Evolutionary conservation across 1,284 basidiomycete species (phyloP).

Genomic region (Ustilago loliicola): DNA sequence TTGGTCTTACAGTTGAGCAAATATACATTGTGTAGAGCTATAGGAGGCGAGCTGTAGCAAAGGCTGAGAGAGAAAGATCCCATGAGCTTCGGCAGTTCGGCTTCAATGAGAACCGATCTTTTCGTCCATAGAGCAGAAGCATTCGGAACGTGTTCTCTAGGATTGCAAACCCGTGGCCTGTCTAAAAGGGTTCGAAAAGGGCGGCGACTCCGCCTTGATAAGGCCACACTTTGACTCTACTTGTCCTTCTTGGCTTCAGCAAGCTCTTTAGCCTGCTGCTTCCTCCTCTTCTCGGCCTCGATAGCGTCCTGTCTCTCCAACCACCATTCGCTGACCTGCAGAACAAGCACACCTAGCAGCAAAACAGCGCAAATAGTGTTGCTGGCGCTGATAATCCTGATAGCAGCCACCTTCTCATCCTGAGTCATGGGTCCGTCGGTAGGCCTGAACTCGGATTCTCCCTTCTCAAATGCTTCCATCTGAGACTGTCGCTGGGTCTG

Average conservation of each 20-base stretch:
- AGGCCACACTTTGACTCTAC: not conserved
- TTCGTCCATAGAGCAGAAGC: too few species aligned
- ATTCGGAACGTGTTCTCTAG: too few species aligned
- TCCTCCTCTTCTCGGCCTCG: conserved; percentile 43
- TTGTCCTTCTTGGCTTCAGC: conserved; percentile 47
- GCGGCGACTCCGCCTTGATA: not conserved
- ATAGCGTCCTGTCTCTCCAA: conserved; percentile 51
- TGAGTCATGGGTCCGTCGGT: conserved; percentile 48
- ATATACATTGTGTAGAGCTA: too few species aligned
- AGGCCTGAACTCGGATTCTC: conserved; percentile 32
- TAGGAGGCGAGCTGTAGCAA: too few species aligned
- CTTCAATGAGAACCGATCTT: too few species aligned
- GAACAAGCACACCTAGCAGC: conserved; percentile 61
- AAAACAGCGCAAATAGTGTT: conserved; percentile 64
- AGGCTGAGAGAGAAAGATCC: too few species aligned
- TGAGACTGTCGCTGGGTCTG: conserved; percentile 53
- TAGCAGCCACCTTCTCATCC: conserved; percentile 55
- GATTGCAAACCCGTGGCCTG: too few species aligned
- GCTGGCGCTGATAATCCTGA: conserved; percentile 63
- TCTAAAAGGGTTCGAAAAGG: not conserved
- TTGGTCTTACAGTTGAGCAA: too few species aligned
- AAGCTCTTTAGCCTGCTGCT: conserved; percentile 33
- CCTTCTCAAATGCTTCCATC: conserved; percentile 45
- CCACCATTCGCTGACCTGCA: conserved; percentile 66
- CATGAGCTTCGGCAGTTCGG: too few species aligned